Conservation (phyloP, 805 yeast genomes). For the Blastobotrys chiropterorum region DNA sequence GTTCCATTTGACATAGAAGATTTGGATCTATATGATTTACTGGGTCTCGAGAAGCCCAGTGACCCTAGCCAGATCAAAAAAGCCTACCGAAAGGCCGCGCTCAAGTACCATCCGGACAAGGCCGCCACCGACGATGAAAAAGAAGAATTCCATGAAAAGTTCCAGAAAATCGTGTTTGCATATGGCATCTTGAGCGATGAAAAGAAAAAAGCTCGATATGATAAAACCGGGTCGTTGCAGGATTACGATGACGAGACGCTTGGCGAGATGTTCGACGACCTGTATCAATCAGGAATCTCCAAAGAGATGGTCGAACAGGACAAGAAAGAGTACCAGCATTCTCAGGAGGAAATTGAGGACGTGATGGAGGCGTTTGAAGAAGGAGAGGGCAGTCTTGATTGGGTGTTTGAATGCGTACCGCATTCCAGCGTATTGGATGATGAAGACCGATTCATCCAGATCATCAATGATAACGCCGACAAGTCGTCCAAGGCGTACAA, state of each 20-base stretch:
- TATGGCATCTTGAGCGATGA: conserved; percentile 62
- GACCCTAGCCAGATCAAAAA: conserved; percentile 54
- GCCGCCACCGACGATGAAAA: conserved; percentile 34
- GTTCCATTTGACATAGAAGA: conserved; percentile 16
- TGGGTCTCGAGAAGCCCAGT: conserved; percentile 15
- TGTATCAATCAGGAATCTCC: conserved; percentile 31
- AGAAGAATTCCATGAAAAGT: conserved; percentile 35
- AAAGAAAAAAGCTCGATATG: conserved; percentile 50
- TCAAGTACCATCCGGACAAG: conserved; percentile 70
- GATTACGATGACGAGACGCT: conserved; percentile 34
- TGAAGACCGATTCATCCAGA: conserved; percentile 52
- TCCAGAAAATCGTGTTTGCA: conserved; percentile 70
- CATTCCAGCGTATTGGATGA: conserved; percentile 64
- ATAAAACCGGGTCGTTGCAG: conserved; percentile 59
- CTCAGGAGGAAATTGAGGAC: conserved; percentile 43
- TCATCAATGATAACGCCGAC: conserved; percentile 43
- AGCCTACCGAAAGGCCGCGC: conserved; percentile 58
- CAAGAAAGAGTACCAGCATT: conserved; percentile 50
- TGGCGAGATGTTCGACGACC: conserved; percentile 33
- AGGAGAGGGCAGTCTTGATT: conserved; percentile 61
- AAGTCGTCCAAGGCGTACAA: conserved; percentile 34
- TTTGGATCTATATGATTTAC: conserved; percentile 27
- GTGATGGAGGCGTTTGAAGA: conserved; percentile 52
- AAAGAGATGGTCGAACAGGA: conserved; percentile 58
- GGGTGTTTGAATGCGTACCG: conserved; percentile 67